Conservation (phyloP, 1,284 basidiomycete genomes). For the Sanghuangporus weigelae region DNA sequence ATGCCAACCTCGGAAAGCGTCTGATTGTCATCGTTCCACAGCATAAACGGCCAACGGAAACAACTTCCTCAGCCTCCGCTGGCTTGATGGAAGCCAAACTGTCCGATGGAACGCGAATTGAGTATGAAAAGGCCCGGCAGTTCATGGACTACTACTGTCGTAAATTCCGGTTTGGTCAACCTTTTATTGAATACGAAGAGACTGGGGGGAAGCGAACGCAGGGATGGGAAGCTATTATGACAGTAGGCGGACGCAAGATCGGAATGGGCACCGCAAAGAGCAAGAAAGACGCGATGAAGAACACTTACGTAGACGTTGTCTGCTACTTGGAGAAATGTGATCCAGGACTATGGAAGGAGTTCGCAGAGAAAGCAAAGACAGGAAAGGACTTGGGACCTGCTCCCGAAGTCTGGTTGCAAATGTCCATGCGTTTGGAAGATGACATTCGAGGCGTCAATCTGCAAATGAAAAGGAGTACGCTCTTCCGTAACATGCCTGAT, state of each 20-base stretch:
- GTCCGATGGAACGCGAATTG: conserved; percentile 63
- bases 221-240: conserved; percentile 80
- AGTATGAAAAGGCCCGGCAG: conserved; percentile 73
- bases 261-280: conserved; percentile 66
- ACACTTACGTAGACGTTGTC: conserved; percentile 85
- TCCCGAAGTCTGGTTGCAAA: conserved; percentile 67
- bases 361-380: conserved; percentile 50
- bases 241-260: conserved; percentile 74
- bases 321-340: conserved; percentile 86
- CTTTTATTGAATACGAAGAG: conserved; percentile 62
- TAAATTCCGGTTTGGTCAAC: conserved; percentile 74
- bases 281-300: conserved; percentile 76
- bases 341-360: conserved; percentile 73
- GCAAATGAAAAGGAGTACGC: conserved; percentile 54
- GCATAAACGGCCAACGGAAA: conserved; percentile 21
- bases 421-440: conserved; percentile 68
- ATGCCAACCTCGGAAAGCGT: too few species aligned
- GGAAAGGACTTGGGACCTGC: conserved; percentile 70
- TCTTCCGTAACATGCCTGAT: conserved; percentile 45
- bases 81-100: conserved; percentile 33
- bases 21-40: conserved; percentile 19
- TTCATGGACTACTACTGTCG: conserved; percentile 97
- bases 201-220: conserved; percentile 25
- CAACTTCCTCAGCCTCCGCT: conserved; percentile 19
- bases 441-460: conserved; percentile 69